Percentiles rank a stretch among this genome's conserved stretches.
phyloP scores from a whole-genome alignment of 2,329 filamentous ascomycete species.

The Thielaviopsis musarum region DNA sequence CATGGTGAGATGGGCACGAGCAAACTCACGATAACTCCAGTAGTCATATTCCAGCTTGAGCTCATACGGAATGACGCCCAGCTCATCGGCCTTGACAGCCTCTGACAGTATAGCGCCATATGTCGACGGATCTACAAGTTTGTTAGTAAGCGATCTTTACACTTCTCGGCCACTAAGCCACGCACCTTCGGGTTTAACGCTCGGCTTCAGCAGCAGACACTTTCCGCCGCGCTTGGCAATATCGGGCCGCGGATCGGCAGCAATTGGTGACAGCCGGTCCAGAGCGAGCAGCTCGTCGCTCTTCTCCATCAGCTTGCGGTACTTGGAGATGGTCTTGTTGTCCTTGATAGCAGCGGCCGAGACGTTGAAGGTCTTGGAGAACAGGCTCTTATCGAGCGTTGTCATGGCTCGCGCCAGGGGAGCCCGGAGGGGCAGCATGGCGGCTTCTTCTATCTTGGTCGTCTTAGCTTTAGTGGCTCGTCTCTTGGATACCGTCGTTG shows the following conservation, averaged over 20 bases:
- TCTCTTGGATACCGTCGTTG: not conserved
- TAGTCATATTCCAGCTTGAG: constrained; percentile 66
- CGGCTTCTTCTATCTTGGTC: constrained; percentile 15
- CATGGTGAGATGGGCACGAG: not conserved
- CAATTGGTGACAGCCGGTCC: constrained; percentile 47
- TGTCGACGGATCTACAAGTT: constrained; percentile 44
- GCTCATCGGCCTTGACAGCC: constrained; percentile 48
- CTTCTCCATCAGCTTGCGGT: constrained; percentile 47
- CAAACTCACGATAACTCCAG: constrained; percentile 58
- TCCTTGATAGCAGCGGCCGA: constrained; percentile 66
- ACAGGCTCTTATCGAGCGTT: constrained; percentile 68
- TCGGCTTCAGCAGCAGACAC: constrained; percentile 42
- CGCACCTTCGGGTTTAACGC: constrained; percentile 35
- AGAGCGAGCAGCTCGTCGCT: constrained; percentile 48
- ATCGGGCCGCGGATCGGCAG: constrained; percentile 41
- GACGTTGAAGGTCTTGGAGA: constrained; percentile 57
- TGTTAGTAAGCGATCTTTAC: constrained; percentile 9
- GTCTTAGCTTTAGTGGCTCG: not conserved
- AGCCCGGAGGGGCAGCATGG: constrained; percentile 52
- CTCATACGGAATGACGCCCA: constrained; percentile 59
- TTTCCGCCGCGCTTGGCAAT: constrained; percentile 39
- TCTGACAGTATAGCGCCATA: constrained; percentile 58
- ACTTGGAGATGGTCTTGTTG: constrained; percentile 54
- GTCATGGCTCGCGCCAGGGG: constrained; percentile 67
- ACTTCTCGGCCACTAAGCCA: not conserved